These are phyloP conservation scores for Pyrus bretschneideri DNA, from an alignment of 306 rosid species.

Conservation along the genomic window DNA sequence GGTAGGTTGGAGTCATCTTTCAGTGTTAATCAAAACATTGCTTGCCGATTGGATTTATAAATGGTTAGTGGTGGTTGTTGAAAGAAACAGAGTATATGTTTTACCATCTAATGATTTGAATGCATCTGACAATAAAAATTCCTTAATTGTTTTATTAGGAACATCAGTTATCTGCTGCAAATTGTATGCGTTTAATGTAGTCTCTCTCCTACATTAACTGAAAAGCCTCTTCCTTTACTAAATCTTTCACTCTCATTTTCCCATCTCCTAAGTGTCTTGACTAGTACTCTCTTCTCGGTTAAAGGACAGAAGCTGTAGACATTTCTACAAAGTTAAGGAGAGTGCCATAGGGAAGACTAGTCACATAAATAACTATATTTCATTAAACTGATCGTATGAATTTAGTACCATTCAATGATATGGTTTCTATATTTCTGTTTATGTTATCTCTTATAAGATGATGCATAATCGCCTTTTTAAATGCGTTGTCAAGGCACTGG, in stretches of 20 bases:
- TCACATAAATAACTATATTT: neutral
- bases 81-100: neutral
- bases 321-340: neutral
- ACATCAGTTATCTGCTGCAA: neutral
- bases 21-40: neutral
- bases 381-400: neutral
- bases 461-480: no score
- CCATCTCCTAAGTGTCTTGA: neutral
- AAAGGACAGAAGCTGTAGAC: neutral
- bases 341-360: neutral
- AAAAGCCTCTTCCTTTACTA: neutral
- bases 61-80: neutral
- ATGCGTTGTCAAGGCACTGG: neutral
- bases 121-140: neutral
- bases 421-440: neutral
- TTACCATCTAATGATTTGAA: neutral
- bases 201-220: neutral
- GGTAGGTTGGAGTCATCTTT: neutral
- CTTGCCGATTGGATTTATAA: conserved; percentile 6
- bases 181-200: no score
- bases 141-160: neutral
- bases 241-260: neutral
- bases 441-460: neutral
- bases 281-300: neutral
- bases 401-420: neutral